Percentiles rank a stretch among this genome's conserved stretches.
phyloP scores from a whole-genome alignment of 768 basidiomycete genomes.

The Pluteus cervinus region DNA sequence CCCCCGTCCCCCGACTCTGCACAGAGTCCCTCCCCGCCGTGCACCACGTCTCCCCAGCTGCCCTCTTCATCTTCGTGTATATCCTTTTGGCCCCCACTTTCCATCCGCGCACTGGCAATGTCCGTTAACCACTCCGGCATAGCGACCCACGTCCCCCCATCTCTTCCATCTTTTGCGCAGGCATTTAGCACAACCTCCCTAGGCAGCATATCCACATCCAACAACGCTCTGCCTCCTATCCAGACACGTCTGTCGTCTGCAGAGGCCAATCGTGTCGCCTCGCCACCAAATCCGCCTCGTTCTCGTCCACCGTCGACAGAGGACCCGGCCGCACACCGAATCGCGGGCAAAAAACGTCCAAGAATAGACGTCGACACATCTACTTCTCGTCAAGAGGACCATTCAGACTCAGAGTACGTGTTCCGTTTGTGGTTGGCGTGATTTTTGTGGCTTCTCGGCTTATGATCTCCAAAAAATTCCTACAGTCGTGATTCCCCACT shows the following conservation, averaged over 20 bases:
- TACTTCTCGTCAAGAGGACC: conserved; percentile 28
- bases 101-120: conserved; percentile 23
- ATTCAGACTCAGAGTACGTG: conserved; percentile 42
- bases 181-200: conserved; percentile 61
- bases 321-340: conserved; percentile 12
- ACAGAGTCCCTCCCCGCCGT: conserved; percentile 5
- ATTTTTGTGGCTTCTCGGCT: conserved; percentile 4
- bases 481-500: conserved; percentile 39
- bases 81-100: conserved; percentile 7
- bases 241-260: conserved; percentile 34
- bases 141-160: conserved; percentile 45
- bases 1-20: conserved; percentile 8
- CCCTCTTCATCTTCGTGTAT: no score
- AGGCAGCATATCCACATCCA: conserved; percentile 38
- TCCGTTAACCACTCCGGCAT: conserved; percentile 35
- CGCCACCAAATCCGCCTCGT: conserved; percentile 16
- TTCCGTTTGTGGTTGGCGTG: no score
- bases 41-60: no score
- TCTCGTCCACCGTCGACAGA: conserved; percentile 26
- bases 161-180: conserved; percentile 76
- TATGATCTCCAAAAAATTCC: conserved; percentile 2
- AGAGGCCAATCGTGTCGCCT: conserved; percentile 27
- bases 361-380: conserved; percentile 33
- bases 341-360: conserved; percentile 37
- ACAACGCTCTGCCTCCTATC: conserved; percentile 64